Evolutionary conservation across 164 flowering plant species (phyloP).

Genomic region (Platanus orientalis): DNA sequence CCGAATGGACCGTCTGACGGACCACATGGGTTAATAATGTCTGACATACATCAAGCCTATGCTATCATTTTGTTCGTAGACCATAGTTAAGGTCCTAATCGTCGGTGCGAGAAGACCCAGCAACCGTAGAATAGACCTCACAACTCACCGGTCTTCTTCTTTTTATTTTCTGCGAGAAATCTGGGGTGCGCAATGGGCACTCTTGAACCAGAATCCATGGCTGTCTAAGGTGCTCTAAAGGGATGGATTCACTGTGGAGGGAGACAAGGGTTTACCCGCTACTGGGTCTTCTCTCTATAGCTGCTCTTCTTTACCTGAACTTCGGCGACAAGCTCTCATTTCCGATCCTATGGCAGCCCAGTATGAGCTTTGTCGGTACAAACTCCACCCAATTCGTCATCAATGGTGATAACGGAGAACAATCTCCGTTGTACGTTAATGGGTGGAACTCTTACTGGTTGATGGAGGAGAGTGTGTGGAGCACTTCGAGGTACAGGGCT

Average conservation of each 20-base stretch:
- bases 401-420: conserved; percentile 9
- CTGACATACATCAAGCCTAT: too few relatives aligned
- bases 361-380: conserved; percentile 35
- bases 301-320: conserved; percentile 29
- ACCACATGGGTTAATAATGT: too few relatives aligned
- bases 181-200: too few relatives aligned
- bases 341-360: conserved; percentile 33
- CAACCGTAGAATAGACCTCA: too few relatives aligned
- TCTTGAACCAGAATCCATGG: conserved; percentile 2
- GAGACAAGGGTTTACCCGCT: conserved; percentile 30
- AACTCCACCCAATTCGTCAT: conserved; percentile 39
- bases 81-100: too few relatives aligned
- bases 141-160: too few relatives aligned
- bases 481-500: conserved; percentile 25
- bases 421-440: conserved; percentile 34
- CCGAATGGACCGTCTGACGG: too few relatives aligned
- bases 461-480: conserved; percentile 43
- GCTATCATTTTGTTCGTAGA: too few relatives aligned
- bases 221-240: conserved; percentile 1
- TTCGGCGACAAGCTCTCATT: conserved; percentile 27
- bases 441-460: conserved; percentile 73
- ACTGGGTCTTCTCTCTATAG: conserved; percentile 24
- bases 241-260: conserved; percentile 25
- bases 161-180: too few relatives aligned
- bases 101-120: too few relatives aligned